Evolutionary conservation across 345 rosid species (phyloP).

Genomic region (Acer saccharum): DNA sequence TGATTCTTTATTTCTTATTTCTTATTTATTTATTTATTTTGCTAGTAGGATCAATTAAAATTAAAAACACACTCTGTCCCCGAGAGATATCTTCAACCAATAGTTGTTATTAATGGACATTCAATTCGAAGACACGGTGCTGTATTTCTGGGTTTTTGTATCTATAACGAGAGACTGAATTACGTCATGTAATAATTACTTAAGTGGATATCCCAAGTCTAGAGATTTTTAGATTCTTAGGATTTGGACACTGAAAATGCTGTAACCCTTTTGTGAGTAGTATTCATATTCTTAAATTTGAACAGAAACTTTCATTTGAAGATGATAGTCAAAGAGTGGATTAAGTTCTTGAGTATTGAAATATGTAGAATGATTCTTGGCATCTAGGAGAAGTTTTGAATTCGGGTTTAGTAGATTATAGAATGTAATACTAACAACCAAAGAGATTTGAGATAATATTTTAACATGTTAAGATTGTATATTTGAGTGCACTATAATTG

Average conservation of each 20-base stretch:
- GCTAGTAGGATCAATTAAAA: not conserved
- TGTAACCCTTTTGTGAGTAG: not conserved
- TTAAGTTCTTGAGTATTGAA: not conserved
- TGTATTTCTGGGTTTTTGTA: constrained; percentile 11
- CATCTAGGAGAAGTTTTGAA: not conserved
- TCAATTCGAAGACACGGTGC: constrained; percentile 12
- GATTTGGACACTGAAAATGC: not conserved
- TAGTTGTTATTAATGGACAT: not conserved
- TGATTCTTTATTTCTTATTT: not conserved
- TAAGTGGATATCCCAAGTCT: constrained; percentile 13
- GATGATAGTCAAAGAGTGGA: not conserved
- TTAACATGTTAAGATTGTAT: not conserved
- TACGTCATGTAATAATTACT: not conserved
- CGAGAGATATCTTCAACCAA: not conserved
- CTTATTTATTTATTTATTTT: not conserved
- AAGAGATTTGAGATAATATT: not conserved
- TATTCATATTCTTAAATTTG: not conserved
- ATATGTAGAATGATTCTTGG: not conserved
- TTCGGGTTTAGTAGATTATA: not conserved
- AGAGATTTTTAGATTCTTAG: constrained; percentile 16
- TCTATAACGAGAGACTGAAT: not conserved
- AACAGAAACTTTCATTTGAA: not conserved
- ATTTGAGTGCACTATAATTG: not conserved
- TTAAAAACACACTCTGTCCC: not conserved
- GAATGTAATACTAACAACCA: not conserved